Conservation (phyloP, 805 yeast genomes). For the Candida oleophila region DNA sequence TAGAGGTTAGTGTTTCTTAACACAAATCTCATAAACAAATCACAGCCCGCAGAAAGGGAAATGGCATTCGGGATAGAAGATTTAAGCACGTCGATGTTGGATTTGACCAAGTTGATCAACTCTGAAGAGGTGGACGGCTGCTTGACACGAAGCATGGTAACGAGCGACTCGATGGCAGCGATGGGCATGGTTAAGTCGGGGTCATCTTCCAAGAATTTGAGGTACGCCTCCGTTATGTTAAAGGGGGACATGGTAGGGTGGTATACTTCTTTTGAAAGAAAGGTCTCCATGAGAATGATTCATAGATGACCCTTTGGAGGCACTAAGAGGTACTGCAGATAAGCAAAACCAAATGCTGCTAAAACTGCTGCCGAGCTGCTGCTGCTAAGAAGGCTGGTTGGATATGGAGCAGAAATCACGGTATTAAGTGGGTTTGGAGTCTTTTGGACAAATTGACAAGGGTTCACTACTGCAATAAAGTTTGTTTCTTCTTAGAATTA, state of each 20-base stretch:
- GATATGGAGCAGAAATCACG: no score
- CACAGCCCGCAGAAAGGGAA: slow-evolving; percentile 96
- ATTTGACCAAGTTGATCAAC: slow-evolving; percentile 74
- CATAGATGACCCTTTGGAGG: no score
- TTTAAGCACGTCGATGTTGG: slow-evolving; percentile 74
- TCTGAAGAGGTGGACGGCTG: slow-evolving; percentile 95
- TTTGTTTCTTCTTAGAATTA: no score
- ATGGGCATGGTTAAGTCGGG: slow-evolving; percentile 99
- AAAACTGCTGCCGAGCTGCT: no score
- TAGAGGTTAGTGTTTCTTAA: slow-evolving; percentile 82
- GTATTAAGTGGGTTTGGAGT: no score
- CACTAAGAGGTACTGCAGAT: no score
- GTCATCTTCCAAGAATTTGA: slow-evolving; percentile 80
- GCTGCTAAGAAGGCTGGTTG: no score
- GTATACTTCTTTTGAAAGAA: background rate
- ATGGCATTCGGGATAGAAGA: slow-evolving; percentile 84
- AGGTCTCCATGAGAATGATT: background rate
- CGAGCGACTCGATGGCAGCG: slow-evolving; percentile 95
- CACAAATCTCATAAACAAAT: slow-evolving; percentile 90
- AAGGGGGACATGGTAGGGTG: slow-evolving; percentile 31
- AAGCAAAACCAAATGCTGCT: no score
- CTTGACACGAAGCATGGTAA: slow-evolving; percentile 74
- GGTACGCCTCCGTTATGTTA: slow-evolving; percentile 80
- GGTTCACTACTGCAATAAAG: no score
- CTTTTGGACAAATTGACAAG: no score